Evolutionary conservation across 1,284 basidiomycete species (phyloP), one percentile per base, ranked within the genome.

Genomic region (Apiotrichum montevideense): DNA sequence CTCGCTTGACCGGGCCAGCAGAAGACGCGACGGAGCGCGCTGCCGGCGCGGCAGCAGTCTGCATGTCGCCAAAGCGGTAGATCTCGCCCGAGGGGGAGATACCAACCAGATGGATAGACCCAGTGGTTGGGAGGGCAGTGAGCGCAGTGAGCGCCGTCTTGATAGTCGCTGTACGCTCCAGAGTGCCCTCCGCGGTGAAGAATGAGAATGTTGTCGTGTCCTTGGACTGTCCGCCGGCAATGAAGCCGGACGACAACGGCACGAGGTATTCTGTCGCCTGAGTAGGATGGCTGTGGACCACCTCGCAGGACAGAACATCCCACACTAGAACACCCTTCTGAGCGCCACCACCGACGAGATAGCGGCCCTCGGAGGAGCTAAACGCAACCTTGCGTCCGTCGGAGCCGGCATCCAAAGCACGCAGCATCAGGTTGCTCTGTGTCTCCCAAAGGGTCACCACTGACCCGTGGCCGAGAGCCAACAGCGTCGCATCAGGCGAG

Each of bases 401-500:
- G 2, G 63, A 58, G 51, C 82, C 80, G 33, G 84, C 80, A 35
- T 84, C 81, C 46, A 96, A 79, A 0, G 83, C 84, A 52, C 84
- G 83, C 14, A 83, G 78, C 32, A 90, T 77, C n/a, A 80, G 74
- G 64, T 86, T 88, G 45, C 83, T 85, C 34, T 79, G 70, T 0
- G 88, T 82, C 65, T 91, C 86, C 78, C 90, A 96, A 3, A 98
- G 74, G 6, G 85, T 85, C 49, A 95, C 81, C 56, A 85, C 83
- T 21, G 81, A 71, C 0, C 84, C 85, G 52, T 89, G 82, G 7
- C 86, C 81, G 6, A 95, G 81, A 4, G 87, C 88, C 33, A 98
- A 78, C 41, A 98, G 80, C 10, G 93, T 93, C 7, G 85, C 88
- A 71, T 98, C 95, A 1, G 82, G 82, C 6, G 93, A 90, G 84